Evolutionary conservation across 371 early-diverging fungal genomes (phyloP), one percentile per base, ranked within the genome.

Genomic region (Choanephora cucurbitarum): DNA sequence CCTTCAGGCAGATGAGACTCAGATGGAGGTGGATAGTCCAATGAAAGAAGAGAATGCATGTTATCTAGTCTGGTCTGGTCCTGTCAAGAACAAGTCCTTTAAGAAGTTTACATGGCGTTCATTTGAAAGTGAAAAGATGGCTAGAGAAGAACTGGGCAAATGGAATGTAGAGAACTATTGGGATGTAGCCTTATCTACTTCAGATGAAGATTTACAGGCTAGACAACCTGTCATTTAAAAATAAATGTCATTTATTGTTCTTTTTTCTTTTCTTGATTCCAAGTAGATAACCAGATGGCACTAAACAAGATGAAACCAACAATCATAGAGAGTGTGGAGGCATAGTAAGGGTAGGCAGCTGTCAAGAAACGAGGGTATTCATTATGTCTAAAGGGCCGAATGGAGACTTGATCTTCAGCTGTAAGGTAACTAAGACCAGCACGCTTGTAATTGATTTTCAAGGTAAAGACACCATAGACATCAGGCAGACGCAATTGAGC

Each of bases 401-500:
- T 85, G 31, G 90, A 88, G 2, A 97, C 87, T 8, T 87, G 87
- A 48, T 93, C 92, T 47, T 77, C 73, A 3, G 85, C 85, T 48
- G 79, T 73, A 23, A 97, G 57, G 58, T 83, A 91, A 11, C 89
- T 79, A 44, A 81, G 70, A 2, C 97, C 97, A 7, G 86, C 75
- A 43, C 93, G 85, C 67, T 91, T 89, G 75, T 96, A 96, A 64
- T 93, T 90, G 46, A 96, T 90, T 47, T 85, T 86, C 72, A 97
- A 90, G 8, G 96, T 97, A 73, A 91, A 98, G 13, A 96, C 96
- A 57, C 99, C 99, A 71, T 96, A 93, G 19, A 88, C 88, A 67
- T 97, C 97, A 33, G 99, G 99, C 32, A 97, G 78, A 41, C 75
- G 79, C 42, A 97, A 55, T 33, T 77, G 75, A 2, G 85, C 70